Conservation (phyloP, 2,329 filamentous ascomycete species). For the Claviceps lovelessii region DNA sequence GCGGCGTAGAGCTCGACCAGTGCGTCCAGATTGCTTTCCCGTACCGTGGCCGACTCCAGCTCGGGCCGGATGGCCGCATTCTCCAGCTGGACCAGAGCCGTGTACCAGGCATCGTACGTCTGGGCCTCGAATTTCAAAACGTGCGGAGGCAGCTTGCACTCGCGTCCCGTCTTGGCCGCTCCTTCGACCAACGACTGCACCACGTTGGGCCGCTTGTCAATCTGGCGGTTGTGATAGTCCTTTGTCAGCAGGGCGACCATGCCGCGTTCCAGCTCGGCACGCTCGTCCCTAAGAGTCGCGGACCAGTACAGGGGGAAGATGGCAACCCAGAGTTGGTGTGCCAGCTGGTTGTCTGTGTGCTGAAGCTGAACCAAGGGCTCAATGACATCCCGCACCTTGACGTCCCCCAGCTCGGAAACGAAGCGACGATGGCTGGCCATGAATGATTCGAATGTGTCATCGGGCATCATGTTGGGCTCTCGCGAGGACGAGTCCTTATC, state of each 20-base stretch:
- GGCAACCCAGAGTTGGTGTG: constrained; percentile 79
- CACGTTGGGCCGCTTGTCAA: constrained; percentile 91
- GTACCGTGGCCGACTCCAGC: constrained; percentile 67
- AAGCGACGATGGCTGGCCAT: constrained; percentile 72
- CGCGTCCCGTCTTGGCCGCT: constrained; percentile 67
- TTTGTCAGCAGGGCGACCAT: constrained; percentile 84
- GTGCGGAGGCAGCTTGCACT: constrained; percentile 87
- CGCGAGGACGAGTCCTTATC: constrained; percentile 50
- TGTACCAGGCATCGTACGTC: constrained; percentile 95
- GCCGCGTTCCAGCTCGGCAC: constrained; percentile 76
- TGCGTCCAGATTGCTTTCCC: constrained; percentile 91
- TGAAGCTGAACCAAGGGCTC: constrained; percentile 87
- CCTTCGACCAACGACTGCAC: constrained; percentile 85
- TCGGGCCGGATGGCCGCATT: constrained; percentile 73
- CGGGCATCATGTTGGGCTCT: constrained; percentile 54
- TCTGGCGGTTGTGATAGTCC: constrained; percentile 86
- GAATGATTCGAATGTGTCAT: constrained; percentile 69
- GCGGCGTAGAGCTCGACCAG: constrained; percentile 85
- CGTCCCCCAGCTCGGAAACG: constrained; percentile 65
- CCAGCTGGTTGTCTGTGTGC: constrained; percentile 68
- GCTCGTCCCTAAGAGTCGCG: constrained; percentile 71
- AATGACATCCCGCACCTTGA: constrained; percentile 76
- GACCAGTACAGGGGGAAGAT: constrained; percentile 94
- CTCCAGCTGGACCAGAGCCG: constrained; percentile 79
- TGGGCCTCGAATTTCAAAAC: constrained; percentile 90